Conservation (phyloP, 495 filamentous ascomycete species). For the Podospora didyma region DNA sequence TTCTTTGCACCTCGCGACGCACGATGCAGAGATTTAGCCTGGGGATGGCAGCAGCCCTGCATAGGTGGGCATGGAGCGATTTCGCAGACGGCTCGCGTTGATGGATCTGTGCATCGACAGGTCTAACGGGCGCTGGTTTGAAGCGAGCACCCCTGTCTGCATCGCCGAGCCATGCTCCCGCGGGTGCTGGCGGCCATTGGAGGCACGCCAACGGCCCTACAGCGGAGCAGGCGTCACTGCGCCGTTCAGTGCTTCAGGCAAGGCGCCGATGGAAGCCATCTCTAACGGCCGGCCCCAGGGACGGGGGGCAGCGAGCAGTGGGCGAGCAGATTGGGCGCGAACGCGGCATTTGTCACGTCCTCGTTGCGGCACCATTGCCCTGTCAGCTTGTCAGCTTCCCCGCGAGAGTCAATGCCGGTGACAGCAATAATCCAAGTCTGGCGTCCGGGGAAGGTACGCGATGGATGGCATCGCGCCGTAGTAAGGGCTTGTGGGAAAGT, state of each 20-base stretch:
- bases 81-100: constrained; percentile 3
- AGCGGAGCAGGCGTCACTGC: constrained; percentile 10
- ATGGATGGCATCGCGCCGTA: background rate
- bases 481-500: constrained; percentile 31
- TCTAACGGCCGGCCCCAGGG: too few species aligned
- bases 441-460: constrained; percentile 15
- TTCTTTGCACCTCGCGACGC: constrained; percentile 6
- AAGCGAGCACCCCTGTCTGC: background rate
- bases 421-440: background rate
- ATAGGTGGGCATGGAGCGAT: constrained; percentile 11
- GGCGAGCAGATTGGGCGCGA: background rate
- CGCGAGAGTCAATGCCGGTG: constrained; percentile 23
- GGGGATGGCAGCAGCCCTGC: constrained; percentile 10
- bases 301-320: too few species aligned
- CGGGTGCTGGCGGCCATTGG: background rate
- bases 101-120: background rate
- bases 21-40: constrained; percentile 14
- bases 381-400: constrained; percentile 10
- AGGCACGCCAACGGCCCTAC: constrained; percentile 7
- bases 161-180: constrained; percentile 5
- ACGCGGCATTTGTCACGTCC: constrained; percentile 27
- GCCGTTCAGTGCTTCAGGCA: constrained; percentile 7
- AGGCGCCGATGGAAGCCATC: too few species aligned
- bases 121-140: background rate
- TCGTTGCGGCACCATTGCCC: constrained; percentile 13